A percentile compares a stretch with the other conserved stretches of the same genome.
Evolutionary conservation across 2,329 filamentous ascomycete genomes (phyloP).

Genomic region (Dothideomycetidae sp.): DNA sequence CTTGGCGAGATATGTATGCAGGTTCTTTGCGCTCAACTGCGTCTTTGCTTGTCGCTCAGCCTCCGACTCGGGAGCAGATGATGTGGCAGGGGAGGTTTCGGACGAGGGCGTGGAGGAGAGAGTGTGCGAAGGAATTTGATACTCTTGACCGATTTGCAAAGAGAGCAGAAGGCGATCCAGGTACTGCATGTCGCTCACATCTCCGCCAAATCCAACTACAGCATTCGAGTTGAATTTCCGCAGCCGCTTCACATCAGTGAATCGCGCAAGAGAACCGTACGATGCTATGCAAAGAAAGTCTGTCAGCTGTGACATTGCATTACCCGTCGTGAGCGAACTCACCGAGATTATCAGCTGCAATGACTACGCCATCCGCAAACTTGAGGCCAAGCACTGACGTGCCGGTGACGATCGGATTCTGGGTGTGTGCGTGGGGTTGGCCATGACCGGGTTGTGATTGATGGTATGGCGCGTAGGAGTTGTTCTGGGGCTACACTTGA

Average conservation of each 20-base stretch:
- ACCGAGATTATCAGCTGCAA: slow-evolving; percentile 95
- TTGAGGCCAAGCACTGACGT: slow-evolving; percentile 92
- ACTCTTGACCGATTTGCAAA: slow-evolving; percentile 79
- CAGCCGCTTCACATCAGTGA: slow-evolving; percentile 91
- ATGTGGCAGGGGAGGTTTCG: slow-evolving; percentile 26
- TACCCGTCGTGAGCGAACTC: slow-evolving; percentile 20
- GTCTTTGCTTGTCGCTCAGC: slow-evolving; percentile 12
- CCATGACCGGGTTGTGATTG: slow-evolving; percentile 59
- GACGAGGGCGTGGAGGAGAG: neutral
- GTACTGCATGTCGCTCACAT: slow-evolving; percentile 99
- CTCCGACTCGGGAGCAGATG: neutral
- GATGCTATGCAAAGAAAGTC: slow-evolving; percentile 50
- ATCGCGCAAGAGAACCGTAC: slow-evolving; percentile 88
- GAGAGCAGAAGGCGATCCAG: slow-evolving; percentile 80
- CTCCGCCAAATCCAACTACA: slow-evolving; percentile 86
- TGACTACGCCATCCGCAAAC: slow-evolving; percentile 90
- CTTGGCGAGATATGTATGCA: slow-evolving; percentile 93
- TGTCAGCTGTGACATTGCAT: slow-evolving; percentile 5
- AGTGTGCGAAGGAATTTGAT: slow-evolving; percentile 37
- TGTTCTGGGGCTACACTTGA: slow-evolving; percentile 86
- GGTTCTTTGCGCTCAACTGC: slow-evolving; percentile 71
- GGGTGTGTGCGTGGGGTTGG: slow-evolving; percentile 67
- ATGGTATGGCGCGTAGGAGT: slow-evolving; percentile 92
- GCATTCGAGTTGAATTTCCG: slow-evolving; percentile 72
- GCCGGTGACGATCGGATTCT: slow-evolving; percentile 85